Evolutionary conservation across 106 monocot species (phyloP).

Genomic region (Iris macrosiphon): DNA sequence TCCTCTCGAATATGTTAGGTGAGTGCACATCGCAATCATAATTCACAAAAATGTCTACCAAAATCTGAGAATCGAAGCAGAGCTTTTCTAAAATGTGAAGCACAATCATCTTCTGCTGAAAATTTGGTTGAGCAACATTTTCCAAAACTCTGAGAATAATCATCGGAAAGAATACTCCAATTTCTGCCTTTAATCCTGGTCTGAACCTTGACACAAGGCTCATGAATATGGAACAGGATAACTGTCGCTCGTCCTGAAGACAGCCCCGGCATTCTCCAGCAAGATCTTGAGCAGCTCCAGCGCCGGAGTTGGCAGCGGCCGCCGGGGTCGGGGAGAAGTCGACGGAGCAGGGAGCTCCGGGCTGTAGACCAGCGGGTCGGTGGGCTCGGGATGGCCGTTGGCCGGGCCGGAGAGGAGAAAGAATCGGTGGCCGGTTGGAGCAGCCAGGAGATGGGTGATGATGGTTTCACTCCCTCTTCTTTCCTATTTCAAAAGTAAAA

Average conservation of each 20-base stretch:
- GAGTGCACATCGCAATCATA: conserved; percentile 99
- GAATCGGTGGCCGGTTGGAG: no score
- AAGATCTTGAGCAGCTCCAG: conserved; percentile 93
- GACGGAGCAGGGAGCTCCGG: no score
- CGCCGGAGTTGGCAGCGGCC: no score
- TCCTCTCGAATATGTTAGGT: conserved; percentile 98
- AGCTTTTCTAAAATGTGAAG: conserved; percentile 92
- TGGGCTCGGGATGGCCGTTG: no score
- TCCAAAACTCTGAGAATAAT: conserved; percentile 97
- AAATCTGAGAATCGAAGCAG: conserved; percentile 89
- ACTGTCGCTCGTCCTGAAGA: conserved; percentile 97
- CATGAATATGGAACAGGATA: conserved; percentile 98
- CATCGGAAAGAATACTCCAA: conserved; percentile 99
- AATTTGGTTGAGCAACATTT: conserved; percentile 97
- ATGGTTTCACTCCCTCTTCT: no score
- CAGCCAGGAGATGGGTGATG: no score
- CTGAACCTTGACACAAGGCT: conserved; percentile 96
- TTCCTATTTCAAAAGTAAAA: no score
- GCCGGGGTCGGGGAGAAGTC: no score
- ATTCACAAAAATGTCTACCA: conserved; percentile 97
- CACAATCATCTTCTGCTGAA: conserved; percentile 98
- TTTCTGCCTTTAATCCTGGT: conserved; percentile 96
- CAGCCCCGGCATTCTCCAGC: conserved; percentile 95
- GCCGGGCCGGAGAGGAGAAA: no score
- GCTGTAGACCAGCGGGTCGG: no score